Evolutionary conservation across 169 alveolate genomes (phyloP).

Genomic region (Pseudocohnilembus persalinus): DNA sequence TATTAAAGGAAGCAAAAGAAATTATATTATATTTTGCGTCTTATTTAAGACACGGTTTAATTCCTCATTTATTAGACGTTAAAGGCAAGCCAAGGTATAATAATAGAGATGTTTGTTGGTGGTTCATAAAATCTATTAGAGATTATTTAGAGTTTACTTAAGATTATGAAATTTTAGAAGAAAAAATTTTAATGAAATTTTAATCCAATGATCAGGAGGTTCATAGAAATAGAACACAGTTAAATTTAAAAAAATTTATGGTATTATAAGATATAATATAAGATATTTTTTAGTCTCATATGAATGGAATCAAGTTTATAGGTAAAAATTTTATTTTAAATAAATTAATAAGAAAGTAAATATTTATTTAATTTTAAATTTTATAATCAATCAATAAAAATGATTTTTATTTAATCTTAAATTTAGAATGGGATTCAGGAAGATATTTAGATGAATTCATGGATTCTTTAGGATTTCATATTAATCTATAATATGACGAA

Average conservation of each 20-base stretch:
- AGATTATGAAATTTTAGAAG: conserved; percentile 74
- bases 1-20: conserved; percentile 63
- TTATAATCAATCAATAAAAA: too few relatives aligned
- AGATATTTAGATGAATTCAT: conserved; percentile 84
- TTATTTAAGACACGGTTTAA: conserved; percentile 89
- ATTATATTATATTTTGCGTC: conserved; percentile 90
- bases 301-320: conserved; percentile 87
- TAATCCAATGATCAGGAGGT: conserved; percentile 72
- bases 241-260: conserved; percentile 40
- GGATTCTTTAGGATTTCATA: conserved; percentile 93
- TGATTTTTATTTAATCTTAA: too few relatives aligned
- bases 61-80: conserved; percentile 93
- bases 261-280: conserved; percentile 80
- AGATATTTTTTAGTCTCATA: conserved; percentile 83
- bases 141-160: conserved; percentile 86
- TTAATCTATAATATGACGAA: conserved; percentile 76
- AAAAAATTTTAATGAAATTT: conserved; percentile 80
- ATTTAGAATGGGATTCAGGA: conserved; percentile 96
- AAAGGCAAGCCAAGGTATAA: conserved; percentile 92
- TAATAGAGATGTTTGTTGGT: conserved; percentile 97
- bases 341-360: background rate
- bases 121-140: conserved; percentile 86
- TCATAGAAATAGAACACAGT: conserved; percentile 47
- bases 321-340: background rate
- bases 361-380: too few relatives aligned